Conservation (phyloP, 179 eudicot genomes). For the Silene vulgaris region DNA sequence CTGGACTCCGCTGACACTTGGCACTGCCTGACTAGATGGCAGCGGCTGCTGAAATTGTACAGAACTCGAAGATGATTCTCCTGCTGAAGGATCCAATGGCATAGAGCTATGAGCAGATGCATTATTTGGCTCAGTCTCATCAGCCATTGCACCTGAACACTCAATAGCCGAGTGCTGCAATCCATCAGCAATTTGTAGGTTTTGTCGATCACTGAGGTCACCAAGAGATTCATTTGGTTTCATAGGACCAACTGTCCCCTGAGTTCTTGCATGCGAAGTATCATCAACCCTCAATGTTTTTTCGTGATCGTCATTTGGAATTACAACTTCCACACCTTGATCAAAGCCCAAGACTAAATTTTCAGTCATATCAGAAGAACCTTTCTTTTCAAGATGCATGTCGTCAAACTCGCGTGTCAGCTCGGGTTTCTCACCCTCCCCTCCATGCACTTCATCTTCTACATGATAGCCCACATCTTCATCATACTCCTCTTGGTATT, state of each 20-base stretch:
- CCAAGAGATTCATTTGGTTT: constrained; percentile 34
- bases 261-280: constrained; percentile 31
- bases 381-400: constrained; percentile 49
- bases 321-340: constrained; percentile 82
- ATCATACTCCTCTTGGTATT: constrained; percentile 84
- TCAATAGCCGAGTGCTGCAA: constrained; percentile 25
- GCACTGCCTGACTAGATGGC: constrained; percentile 36
- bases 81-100: constrained; percentile 30
- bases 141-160: constrained; percentile 25
- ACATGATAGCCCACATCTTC: constrained; percentile 77
- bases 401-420: constrained; percentile 60
- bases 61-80: constrained; percentile 26
- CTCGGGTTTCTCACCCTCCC: constrained; percentile 50
- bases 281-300: constrained; percentile 38
- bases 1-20: constrained; percentile 38
- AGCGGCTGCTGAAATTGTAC: constrained; percentile 32
- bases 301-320: constrained; percentile 73
- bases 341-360: constrained; percentile 87
- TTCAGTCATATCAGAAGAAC: constrained; percentile 38
- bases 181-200: constrained; percentile 27
- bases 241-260: constrained; percentile 30
- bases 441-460: constrained; percentile 78
- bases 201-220: constrained; percentile 34
- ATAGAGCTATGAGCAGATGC: constrained; percentile 24
- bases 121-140: constrained; percentile 34